Evolutionary conservation across 1,284 basidiomycete genomes (phyloP).

Genomic region (Cryptococcus wingfieldii): DNA sequence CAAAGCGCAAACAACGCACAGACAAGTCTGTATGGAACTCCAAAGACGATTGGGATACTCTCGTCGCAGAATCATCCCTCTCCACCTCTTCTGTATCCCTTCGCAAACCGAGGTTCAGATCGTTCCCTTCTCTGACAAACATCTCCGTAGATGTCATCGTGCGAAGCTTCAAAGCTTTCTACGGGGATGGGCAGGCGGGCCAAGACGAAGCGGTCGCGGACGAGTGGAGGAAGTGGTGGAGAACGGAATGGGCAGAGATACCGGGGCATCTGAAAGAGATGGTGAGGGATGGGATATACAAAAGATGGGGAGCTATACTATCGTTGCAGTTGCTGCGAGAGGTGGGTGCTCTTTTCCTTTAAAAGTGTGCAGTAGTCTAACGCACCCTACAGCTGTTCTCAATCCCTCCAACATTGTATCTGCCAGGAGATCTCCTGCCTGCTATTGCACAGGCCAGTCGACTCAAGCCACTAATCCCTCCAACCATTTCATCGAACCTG

Average conservation of each 20-base stretch:
- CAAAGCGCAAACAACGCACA: neutral
- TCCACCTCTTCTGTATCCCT: conserved; percentile 34
- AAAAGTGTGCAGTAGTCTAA: neutral
- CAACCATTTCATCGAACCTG: neutral
- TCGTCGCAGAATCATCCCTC: conserved; percentile 23
- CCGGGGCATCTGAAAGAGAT: conserved; percentile 26
- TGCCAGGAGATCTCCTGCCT: conserved; percentile 22
- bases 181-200: conserved; percentile 11
- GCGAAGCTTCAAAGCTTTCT: conserved; percentile 27
- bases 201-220: conserved; percentile 4
- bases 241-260: conserved; percentile 17
- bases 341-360: conserved; percentile 15
- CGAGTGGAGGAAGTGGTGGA: conserved; percentile 27
- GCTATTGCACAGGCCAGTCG: conserved; percentile 10
- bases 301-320: conserved; percentile 22
- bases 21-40: conserved; percentile 27
- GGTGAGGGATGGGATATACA: conserved; percentile 25
- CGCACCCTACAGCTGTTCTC: conserved; percentile 20
- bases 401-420: conserved; percentile 16
- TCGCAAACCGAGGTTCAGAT: conserved; percentile 19
- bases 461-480: conserved; percentile 20
- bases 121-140: conserved; percentile 16
- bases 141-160: conserved; percentile 15
- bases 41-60: conserved; percentile 31
- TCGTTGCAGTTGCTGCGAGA: conserved; percentile 18